Evolutionary conservation across 2,329 filamentous ascomycete genomes (phyloP).

Genomic region (Leptoxyphium fumago): DNA sequence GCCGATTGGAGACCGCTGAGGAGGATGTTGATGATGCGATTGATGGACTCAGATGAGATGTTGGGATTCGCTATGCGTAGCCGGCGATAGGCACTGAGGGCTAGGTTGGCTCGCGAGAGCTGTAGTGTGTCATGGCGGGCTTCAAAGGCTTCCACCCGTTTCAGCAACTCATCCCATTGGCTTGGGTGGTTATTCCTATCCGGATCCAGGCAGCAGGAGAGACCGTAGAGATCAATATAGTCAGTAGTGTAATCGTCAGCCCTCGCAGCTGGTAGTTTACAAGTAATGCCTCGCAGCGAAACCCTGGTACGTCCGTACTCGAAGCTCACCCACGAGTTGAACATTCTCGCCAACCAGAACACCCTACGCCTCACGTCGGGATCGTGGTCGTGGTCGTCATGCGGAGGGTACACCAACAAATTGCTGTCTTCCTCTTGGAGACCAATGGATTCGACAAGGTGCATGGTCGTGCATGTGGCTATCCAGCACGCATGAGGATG

Average conservation of each 20-base stretch:
- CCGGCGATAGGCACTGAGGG: conserved; percentile 41
- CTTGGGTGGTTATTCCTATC: conserved; percentile 19
- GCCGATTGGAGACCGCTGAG: conserved; percentile 34
- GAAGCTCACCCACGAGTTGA: conserved; percentile 46
- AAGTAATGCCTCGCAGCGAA: conserved; percentile 31
- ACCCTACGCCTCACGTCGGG: conserved; percentile 15
- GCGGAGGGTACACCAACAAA: conserved; percentile 12
- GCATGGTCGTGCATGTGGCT: conserved; percentile 43
- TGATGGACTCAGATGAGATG: conserved; percentile 28
- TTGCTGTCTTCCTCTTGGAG: conserved; percentile 28
- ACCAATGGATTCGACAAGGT: conserved; percentile 41
- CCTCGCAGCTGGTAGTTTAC: conserved; percentile 24
- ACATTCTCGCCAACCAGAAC: conserved; percentile 39
- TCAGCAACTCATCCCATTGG: conserved; percentile 20
- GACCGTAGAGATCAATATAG: conserved; percentile 37
- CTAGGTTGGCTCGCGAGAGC: conserved; percentile 38
- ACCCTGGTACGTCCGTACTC: conserved; percentile 43
- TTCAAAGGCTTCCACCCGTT: conserved; percentile 16
- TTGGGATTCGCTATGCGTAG: conserved; percentile 36
- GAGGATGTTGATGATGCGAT: conserved; percentile 33
- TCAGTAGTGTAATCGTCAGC: conserved; percentile 32
- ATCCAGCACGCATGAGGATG: conserved; percentile 43
- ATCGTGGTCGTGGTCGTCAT: conserved; percentile 10
- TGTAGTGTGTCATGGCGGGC: conserved; percentile 17
- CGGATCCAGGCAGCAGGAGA: conserved; percentile 41